phyloP scores from a whole-genome alignment of 2,329 filamentous ascomycete species.

The Stagonosporopsis chrysanthemi region DNA sequence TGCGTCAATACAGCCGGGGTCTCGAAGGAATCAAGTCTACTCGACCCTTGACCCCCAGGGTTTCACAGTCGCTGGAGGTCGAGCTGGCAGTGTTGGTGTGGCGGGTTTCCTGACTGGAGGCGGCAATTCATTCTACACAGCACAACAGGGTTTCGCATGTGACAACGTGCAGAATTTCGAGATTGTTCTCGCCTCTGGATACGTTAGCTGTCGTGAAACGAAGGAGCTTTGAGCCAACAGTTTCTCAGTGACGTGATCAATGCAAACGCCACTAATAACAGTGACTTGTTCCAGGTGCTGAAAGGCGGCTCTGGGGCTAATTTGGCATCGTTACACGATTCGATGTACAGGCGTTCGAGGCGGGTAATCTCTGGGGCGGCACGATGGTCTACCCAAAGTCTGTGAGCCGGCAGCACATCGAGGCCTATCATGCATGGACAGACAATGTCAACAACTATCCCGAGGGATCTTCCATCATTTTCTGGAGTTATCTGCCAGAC shows the following conservation, averaged over 20 bases:
- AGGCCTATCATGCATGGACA: slow-evolving; percentile 31
- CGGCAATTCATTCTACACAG: slow-evolving; percentile 38
- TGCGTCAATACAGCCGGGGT: slow-evolving; percentile 37
- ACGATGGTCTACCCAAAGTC: slow-evolving; percentile 25
- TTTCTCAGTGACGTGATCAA: slow-evolving; percentile 25
- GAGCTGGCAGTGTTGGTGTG: slow-evolving; percentile 38
- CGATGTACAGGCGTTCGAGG: slow-evolving; percentile 32
- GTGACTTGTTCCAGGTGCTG: slow-evolving; percentile 50
- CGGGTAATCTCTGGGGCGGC: slow-evolving; percentile 36
- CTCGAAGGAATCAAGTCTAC: slow-evolving; percentile 49
- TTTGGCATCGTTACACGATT: slow-evolving; percentile 53
- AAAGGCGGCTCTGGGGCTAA: slow-evolving; percentile 51
- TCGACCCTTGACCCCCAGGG: slow-evolving; percentile 23
- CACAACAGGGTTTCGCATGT: slow-evolving; percentile 24
- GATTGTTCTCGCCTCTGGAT: slow-evolving; percentile 40
- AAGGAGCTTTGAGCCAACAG: neutral
- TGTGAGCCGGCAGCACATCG: slow-evolving; percentile 25
- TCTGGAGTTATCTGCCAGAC: slow-evolving; percentile 32
- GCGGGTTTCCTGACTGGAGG: slow-evolving; percentile 39
- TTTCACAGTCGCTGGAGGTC: slow-evolving; percentile 33
- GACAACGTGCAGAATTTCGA: slow-evolving; percentile 40
- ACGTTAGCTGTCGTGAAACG: neutral
- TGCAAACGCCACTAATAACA: slow-evolving; percentile 43
- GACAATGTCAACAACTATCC: slow-evolving; percentile 35
- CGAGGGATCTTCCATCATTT: slow-evolving; percentile 32